phyloP scores from a whole-genome alignment of 2,329 filamentous ascomycete genomes.

The Aspergillus bombycis region DNA sequence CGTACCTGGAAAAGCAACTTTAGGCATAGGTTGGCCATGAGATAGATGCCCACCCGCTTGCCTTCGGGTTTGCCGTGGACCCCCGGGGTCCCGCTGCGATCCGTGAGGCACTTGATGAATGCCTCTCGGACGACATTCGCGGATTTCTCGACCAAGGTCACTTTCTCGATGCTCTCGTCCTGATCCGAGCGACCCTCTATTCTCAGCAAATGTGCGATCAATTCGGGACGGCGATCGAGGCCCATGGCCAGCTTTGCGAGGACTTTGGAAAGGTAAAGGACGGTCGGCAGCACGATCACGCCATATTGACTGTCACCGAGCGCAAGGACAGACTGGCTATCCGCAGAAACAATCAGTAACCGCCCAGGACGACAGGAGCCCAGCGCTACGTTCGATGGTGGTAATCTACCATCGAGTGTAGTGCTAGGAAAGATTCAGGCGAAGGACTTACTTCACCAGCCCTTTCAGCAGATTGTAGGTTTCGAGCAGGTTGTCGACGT shows the following conservation, averaged over 20 bases:
- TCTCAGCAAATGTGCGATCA: slow-evolving; percentile 66
- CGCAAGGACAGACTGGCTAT: slow-evolving; percentile 78
- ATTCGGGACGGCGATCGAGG: slow-evolving; percentile 76
- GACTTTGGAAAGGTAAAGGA: slow-evolving; percentile 78
- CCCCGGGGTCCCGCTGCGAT: slow-evolving; percentile 68
- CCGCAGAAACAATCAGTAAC: slow-evolving; percentile 9
- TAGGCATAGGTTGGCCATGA: slow-evolving; percentile 86
- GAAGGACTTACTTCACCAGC: slow-evolving; percentile 68
- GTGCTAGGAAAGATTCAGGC: neutral
- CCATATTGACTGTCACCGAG: slow-evolving; percentile 79
- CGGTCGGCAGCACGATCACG: slow-evolving; percentile 78
- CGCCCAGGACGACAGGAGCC: neutral
- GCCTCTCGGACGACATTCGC: slow-evolving; percentile 89
- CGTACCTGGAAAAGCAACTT: slow-evolving; percentile 81
- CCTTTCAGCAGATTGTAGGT: slow-evolving; percentile 75
- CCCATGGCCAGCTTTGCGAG: slow-evolving; percentile 82
- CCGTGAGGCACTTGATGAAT: slow-evolving; percentile 86
- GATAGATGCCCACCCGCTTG: slow-evolving; percentile 85
- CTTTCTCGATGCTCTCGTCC: slow-evolving; percentile 67
- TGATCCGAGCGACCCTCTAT: slow-evolving; percentile 49
- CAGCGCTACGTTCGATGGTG: neutral
- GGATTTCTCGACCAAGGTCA: slow-evolving; percentile 82
- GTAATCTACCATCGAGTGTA: neutral
- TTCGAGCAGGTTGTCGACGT: slow-evolving; percentile 72
- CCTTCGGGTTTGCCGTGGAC: slow-evolving; percentile 71